Conservation (phyloP, 2,329 filamentous ascomycete genomes). For the Coniella lustricola region DNA sequence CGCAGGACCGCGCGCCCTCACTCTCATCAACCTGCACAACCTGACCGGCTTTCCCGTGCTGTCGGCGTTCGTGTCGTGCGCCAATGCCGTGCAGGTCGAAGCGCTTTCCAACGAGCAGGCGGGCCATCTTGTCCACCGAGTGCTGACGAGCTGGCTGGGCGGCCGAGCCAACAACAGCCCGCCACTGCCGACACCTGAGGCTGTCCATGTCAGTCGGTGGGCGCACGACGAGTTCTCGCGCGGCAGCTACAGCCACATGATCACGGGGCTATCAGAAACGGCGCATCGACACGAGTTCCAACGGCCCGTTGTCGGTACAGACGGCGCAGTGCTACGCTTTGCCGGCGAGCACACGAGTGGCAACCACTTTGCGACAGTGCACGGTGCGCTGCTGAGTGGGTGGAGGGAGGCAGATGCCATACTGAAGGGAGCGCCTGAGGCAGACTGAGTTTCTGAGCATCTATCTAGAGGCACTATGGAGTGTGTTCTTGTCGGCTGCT, state of each 20-base stretch:
- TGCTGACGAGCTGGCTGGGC: constrained; percentile 5
- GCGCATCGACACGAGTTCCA: constrained; percentile 7
- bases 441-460: too few species aligned
- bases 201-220: constrained; percentile 4
- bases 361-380: constrained; percentile 10
- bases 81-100: constrained; percentile 1
- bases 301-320: neutral
- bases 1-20: constrained; percentile 1
- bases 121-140: constrained; percentile 1
- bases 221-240: constrained; percentile 6
- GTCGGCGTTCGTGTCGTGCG: constrained; percentile 9
- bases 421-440: neutral
- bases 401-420: constrained; percentile 9
- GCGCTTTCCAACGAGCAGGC: constrained; percentile 7
- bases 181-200: neutral
- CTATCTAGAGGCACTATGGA: too few species aligned
- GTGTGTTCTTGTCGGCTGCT: too few species aligned
- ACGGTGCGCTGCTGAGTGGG: constrained; percentile 6
- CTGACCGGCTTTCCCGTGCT: constrained; percentile 7
- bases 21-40: constrained; percentile 5
- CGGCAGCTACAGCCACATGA: constrained; percentile 10
- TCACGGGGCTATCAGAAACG: constrained; percentile 1
- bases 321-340: constrained; percentile 4
- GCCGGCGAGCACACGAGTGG: constrained; percentile 9
- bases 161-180: too few species aligned